These are phyloP conservation scores for Oryza meyeriana DNA, from an alignment of 176 grass and related monocot genomes.

Conservation along the genomic window DNA sequence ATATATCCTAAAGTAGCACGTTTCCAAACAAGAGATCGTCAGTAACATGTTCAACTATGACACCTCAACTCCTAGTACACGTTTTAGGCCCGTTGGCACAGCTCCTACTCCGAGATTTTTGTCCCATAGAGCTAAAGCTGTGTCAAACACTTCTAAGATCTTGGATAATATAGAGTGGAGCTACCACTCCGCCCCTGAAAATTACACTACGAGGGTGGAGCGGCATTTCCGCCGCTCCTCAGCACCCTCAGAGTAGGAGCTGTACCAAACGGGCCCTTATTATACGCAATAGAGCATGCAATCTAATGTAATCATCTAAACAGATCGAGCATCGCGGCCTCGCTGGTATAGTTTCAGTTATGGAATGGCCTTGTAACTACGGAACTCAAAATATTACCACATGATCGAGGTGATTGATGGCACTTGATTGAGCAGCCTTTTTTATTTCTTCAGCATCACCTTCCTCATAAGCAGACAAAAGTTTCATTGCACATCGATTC, in stretches of 20 bases:
- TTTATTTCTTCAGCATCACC: constrained; percentile 87
- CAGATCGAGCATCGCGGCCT: neutral
- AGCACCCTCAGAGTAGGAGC: no score
- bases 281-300: neutral
- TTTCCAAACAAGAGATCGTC: neutral
- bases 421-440: constrained; percentile 54
- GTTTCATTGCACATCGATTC: constrained; percentile 71
- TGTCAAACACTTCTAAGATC: no score
- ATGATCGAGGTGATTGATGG: constrained; percentile 90
- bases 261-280: no score
- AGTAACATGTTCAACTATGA: neutral
- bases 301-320: neutral
- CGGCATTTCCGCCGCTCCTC: no score
- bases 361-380: neutral
- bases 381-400: constrained; percentile 49
- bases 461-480: constrained; percentile 89
- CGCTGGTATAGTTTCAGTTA: neutral
- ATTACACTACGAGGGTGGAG: no score
- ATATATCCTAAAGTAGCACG: neutral
- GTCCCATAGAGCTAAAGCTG: no score
- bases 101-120: no score
- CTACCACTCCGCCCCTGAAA: no score
- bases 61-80: neutral
- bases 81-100: no score
- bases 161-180: no score